Conservation (phyloP, 2,329 filamentous ascomycete species). For the Nigrospora oryzae region DNA sequence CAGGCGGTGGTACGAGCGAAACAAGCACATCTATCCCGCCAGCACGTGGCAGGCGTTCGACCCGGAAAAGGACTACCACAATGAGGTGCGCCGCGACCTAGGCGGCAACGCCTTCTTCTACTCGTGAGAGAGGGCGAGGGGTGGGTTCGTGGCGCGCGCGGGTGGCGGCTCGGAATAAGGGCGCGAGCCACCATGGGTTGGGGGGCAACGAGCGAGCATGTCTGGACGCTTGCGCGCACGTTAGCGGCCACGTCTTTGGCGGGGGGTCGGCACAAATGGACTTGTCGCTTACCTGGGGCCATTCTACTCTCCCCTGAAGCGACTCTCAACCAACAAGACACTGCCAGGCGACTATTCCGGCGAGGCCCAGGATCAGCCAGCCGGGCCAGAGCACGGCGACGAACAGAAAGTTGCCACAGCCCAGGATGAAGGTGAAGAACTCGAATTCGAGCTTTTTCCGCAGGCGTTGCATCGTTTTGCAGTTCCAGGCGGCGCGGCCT, state of each 20-base stretch:
- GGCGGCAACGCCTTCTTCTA: slow-evolving; percentile 95
- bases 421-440: slow-evolving; percentile 41
- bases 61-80: slow-evolving; percentile 75
- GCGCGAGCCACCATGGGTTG: too few relatives aligned
- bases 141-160: too few relatives aligned
- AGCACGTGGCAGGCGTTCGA: slow-evolving; percentile 96
- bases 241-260: too few relatives aligned
- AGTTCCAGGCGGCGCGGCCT: slow-evolving; percentile 26
- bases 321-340: slow-evolving; percentile 8
- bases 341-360: slow-evolving; percentile 23
- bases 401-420: slow-evolving; percentile 37
- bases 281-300: too few relatives aligned
- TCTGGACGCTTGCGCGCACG: too few relatives aligned
- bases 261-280: too few relatives aligned
- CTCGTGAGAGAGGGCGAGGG: slow-evolving; percentile 23
- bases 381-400: slow-evolving; percentile 50
- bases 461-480: slow-evolving; percentile 17
- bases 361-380: slow-evolving; percentile 37
- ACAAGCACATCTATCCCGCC: slow-evolving; percentile 97
- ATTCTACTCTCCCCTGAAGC: slow-evolving; percentile 10
- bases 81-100: slow-evolving; percentile 69
- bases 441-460: slow-evolving; percentile 42
- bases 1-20: slow-evolving; percentile 90
- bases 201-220: too few relatives aligned
- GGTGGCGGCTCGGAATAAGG: too few relatives aligned